These are phyloP conservation scores for Claviceps maximensis DNA, from an alignment of 2,329 filamentous ascomycete genomes.

Conservation along the genomic window DNA sequence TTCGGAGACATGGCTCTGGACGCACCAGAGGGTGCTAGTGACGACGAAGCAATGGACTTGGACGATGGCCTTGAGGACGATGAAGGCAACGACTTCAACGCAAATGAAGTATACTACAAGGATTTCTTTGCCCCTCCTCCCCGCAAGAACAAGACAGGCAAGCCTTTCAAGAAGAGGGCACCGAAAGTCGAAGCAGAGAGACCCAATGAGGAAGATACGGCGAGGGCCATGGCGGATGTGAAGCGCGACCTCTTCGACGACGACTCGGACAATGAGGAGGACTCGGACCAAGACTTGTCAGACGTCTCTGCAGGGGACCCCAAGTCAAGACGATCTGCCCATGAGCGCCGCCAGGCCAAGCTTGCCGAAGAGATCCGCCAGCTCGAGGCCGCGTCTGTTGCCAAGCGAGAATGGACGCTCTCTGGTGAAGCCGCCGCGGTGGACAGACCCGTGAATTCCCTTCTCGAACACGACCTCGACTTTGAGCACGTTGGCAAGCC, in stretches of 20 bases:
- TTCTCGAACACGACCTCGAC: slow-evolving; percentile 88
- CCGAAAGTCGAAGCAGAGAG: slow-evolving; percentile 26
- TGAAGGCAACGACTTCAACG: slow-evolving; percentile 52
- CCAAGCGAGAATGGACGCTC: slow-evolving; percentile 82
- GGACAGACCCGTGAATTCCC: slow-evolving; percentile 77
- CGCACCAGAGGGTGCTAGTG: slow-evolving; percentile 54
- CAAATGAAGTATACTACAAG: slow-evolving; percentile 79
- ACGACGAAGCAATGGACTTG: slow-evolving; percentile 48
- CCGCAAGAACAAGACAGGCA: slow-evolving; percentile 48
- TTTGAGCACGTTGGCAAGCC: slow-evolving; percentile 94
- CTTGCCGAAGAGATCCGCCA: slow-evolving; percentile 81
- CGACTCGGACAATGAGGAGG: slow-evolving; percentile 48
- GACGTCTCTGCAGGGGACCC: slow-evolving; percentile 56
- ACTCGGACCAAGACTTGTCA: slow-evolving; percentile 51
- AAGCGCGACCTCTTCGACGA: slow-evolving; percentile 86
- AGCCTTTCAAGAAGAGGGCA: slow-evolving; percentile 23
- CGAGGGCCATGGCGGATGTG: slow-evolving; percentile 75
- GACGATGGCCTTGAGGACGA: slow-evolving; percentile 30
- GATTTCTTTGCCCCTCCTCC: slow-evolving; percentile 89
- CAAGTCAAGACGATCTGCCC: slow-evolving; percentile 63
- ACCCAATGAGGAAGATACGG: slow-evolving; percentile 53
- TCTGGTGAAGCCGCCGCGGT: slow-evolving; percentile 74
- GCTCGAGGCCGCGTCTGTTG: slow-evolving; percentile 77
- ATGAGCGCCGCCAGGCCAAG: slow-evolving; percentile 77
- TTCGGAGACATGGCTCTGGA: slow-evolving; percentile 70